A percentile compares a stretch with the other conserved stretches of the same genome.
These are phyloP conservation scores for Rubia tinctorum DNA, from an alignment of 305 asterid genomes.

Conservation along the genomic window DNA sequence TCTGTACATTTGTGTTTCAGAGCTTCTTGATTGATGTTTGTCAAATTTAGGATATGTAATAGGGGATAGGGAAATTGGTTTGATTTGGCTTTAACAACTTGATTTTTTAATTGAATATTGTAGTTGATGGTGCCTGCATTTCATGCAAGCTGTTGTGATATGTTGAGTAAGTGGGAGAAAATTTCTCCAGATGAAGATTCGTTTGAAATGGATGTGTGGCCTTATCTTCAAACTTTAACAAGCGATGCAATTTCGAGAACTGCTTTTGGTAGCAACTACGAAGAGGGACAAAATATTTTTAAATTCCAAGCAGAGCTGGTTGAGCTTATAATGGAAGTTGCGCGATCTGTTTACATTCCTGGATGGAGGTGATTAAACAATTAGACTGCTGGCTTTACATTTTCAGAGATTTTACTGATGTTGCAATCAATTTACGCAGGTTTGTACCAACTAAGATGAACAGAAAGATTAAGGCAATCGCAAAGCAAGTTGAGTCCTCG, in stretches of 20 bases:
- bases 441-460: background rate
- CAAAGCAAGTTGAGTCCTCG: conserved; percentile 25
- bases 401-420: background rate
- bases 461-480: conserved; percentile 13
- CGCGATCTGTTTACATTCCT: background rate
- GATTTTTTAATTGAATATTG: background rate
- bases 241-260: conserved; percentile 29
- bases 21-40: no score
- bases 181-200: conserved; percentile 5
- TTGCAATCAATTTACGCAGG: background rate
- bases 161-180: conserved; percentile 24
- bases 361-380: background rate
- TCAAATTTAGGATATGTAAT: no score
- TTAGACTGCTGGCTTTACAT: background rate
- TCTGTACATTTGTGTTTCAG: background rate
- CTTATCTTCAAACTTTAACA: conserved; percentile 21
- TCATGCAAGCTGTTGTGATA: conserved; percentile 11
- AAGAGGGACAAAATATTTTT: conserved; percentile 28
- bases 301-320: conserved; percentile 19
- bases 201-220: conserved; percentile 30
- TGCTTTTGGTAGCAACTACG: conserved; percentile 25
- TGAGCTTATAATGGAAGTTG: background rate
- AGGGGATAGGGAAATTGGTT: background rate
- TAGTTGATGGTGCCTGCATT: conserved; percentile 31
- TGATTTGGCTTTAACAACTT: background rate